Conservation (phyloP, 257 asterid genomes). For the Buddleja alternifolia region DNA sequence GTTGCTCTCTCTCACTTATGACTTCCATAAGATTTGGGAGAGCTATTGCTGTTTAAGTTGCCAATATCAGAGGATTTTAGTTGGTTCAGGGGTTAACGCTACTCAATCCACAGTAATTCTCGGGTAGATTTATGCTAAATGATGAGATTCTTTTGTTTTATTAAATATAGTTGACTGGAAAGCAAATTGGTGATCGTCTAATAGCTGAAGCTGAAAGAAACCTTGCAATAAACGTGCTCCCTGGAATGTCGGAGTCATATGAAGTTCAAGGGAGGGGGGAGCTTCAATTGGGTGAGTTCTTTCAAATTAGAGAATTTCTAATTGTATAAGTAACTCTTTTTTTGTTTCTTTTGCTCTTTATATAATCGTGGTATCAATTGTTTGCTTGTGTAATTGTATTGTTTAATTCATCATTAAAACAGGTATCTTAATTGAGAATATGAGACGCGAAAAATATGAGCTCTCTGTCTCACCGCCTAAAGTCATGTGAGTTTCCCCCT, state of each 20-base stretch:
- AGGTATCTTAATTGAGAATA: constrained; percentile 98
- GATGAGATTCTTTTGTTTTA: constrained; percentile 24
- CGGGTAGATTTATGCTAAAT: constrained; percentile 20
- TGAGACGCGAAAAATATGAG: constrained; percentile 99
- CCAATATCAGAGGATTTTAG: background rate
- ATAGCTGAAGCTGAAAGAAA: constrained; percentile 95
- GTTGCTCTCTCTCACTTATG: background rate
- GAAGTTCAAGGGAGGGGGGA: constrained; percentile 99
- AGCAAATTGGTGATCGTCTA: constrained; percentile 94
- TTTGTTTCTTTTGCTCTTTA: constrained; percentile 9
- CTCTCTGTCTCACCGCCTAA: constrained; percentile 97
- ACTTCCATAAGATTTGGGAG: constrained; percentile 1
- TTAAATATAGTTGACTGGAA: constrained; percentile 80
- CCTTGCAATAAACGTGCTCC: constrained; percentile 92
- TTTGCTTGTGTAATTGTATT: no score
- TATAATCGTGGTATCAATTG: constrained; percentile 25
- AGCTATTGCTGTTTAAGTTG: constrained; percentile 7
- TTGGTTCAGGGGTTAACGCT: no score
- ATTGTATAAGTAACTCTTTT: constrained; percentile 16
- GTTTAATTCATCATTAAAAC: constrained; percentile 19
- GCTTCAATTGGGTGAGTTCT: constrained; percentile 88
- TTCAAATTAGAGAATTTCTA: constrained; percentile 18
- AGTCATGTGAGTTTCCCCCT: constrained; percentile 83
- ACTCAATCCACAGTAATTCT: background rate
- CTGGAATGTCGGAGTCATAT: constrained; percentile 84